These are phyloP conservation scores for Fusarium sulawesiense DNA, from an alignment of 2,329 filamentous ascomycete species.

Conservation along the genomic window DNA sequence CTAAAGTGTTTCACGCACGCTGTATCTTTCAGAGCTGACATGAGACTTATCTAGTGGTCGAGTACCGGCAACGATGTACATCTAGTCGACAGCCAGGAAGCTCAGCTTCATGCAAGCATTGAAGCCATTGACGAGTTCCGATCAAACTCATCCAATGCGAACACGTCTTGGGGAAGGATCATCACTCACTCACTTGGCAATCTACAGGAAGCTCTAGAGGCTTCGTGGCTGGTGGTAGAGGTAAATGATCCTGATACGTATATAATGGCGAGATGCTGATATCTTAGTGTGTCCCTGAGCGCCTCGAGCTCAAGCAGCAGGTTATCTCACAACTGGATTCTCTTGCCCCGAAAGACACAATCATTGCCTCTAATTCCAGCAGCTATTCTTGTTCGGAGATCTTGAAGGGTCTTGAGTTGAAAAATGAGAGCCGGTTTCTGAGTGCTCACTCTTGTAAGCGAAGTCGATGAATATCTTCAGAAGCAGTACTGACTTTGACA, in stretches of 20 bases:
- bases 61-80: slow-evolving; percentile 47
- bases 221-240: slow-evolving; percentile 47
- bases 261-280: not conserved
- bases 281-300: slow-evolving; percentile 57
- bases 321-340: slow-evolving; percentile 55
- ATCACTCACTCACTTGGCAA: slow-evolving; percentile 34
- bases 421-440: slow-evolving; percentile 51
- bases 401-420: slow-evolving; percentile 51
- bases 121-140: slow-evolving; percentile 44
- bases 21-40: not conserved
- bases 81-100: slow-evolving; percentile 43
- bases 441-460: slow-evolving; percentile 58
- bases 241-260: slow-evolving; percentile 6
- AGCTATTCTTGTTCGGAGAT: slow-evolving; percentile 59
- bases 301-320: slow-evolving; percentile 54
- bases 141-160: not conserved
- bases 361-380: slow-evolving; percentile 61
- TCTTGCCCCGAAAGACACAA: slow-evolving; percentile 49
- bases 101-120: slow-evolving; percentile 45
- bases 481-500: not conserved
- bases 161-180: slow-evolving; percentile 36
- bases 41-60: slow-evolving; percentile 43
- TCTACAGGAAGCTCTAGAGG: slow-evolving; percentile 35
- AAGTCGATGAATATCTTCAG: accelerated
- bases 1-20: no score